Percentiles rank a stretch among this genome's conserved stretches.
Conservation (phyloP, 441 rosid species). For the Eruca vesicaria region DNA sequence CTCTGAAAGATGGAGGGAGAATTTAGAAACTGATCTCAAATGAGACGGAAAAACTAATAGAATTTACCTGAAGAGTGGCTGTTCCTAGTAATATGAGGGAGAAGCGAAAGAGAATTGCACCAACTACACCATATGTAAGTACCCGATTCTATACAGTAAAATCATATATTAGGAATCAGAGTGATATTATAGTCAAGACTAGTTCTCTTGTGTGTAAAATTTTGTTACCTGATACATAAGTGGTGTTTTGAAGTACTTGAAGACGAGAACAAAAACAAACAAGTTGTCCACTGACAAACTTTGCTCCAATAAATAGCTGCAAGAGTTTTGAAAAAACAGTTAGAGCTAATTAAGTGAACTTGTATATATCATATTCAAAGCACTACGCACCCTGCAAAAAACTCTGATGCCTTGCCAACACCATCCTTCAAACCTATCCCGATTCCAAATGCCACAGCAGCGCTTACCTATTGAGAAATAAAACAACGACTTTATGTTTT, state of each 20-base stretch:
- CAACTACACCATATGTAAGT: constrained; percentile 86
- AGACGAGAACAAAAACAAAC: constrained; percentile 85
- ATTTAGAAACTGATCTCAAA: not conserved
- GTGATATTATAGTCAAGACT: constrained; percentile 2
- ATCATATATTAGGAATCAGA: constrained; percentile 6
- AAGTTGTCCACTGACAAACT: constrained; percentile 96
- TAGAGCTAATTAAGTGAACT: constrained; percentile 1
- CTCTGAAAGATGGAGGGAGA: constrained; percentile 45
- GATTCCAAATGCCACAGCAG: constrained; percentile 83
- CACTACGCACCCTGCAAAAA: constrained; percentile 74
- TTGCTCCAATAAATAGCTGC: constrained; percentile 93
- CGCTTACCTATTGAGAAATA: constrained; percentile 49
- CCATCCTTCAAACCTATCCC: constrained; percentile 80
- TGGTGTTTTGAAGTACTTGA: constrained; percentile 95
- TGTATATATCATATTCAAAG: not conserved
- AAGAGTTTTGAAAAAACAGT: constrained; percentile 23
- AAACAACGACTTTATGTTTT: not conserved
- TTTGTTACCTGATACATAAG: constrained; percentile 68
- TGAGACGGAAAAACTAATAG: not conserved
- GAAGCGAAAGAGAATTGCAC: constrained; percentile 67
- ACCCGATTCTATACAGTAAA: constrained; percentile 61
- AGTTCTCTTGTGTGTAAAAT: constrained; percentile 5
- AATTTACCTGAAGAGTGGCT: not conserved
- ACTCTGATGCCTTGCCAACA: constrained; percentile 81
- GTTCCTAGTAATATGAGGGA: not conserved